Evolutionary conservation across 306 rosid genomes (phyloP), one percentile per base, ranked within the genome.

Genomic region (Pueraria montana): DNA sequence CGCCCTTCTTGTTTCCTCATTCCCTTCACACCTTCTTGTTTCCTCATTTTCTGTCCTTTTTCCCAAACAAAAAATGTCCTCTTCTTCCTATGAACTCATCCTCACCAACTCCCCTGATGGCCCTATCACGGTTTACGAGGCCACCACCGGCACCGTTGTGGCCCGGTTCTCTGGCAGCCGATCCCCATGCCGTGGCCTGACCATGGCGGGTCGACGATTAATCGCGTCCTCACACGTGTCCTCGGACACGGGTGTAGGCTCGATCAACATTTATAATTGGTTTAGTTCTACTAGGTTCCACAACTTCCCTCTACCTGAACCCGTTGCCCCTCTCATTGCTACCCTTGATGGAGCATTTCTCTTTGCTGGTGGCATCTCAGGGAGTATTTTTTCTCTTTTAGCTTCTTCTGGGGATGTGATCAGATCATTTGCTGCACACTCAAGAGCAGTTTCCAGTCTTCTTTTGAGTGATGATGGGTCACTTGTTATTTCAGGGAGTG

Each of bases 321-420:
- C 90, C 0, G 88, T 90, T 13, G 94, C 93, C 6, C 98, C 97
- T 5, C 82, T 94, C 2, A 21, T 74, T 6, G 89, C 93, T 52
- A 82, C 91, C 17, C 16, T 36, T 0, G 89, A 89, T 2, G 91
- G 94, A 2, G 70, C 53, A 5, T 90, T 82, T 76, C 83, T 94
- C 76, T 89, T 94, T 10, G 96, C 89, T 0, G 97, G 98, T 17
- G 94, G 97, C 24, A 9, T 91, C 34, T 92, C 96, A 3, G 96
- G 98, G 26, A 86, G 59, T 13, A 50, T 94, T 30, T 79, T 87
- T 24, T 72, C 83, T 8, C 38, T 92, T 56, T 86, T 93, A 17
- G 64, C 87, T 50, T 87, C 91, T 53, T 82, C 89, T 2, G 94
- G 97, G 24, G 89, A 92, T 72, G 21, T 89, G 18, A 75, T 90